phyloP scores from a whole-genome alignment of 2,329 filamentous ascomycete species.

The Stachybotrys chlorohalonatus region DNA sequence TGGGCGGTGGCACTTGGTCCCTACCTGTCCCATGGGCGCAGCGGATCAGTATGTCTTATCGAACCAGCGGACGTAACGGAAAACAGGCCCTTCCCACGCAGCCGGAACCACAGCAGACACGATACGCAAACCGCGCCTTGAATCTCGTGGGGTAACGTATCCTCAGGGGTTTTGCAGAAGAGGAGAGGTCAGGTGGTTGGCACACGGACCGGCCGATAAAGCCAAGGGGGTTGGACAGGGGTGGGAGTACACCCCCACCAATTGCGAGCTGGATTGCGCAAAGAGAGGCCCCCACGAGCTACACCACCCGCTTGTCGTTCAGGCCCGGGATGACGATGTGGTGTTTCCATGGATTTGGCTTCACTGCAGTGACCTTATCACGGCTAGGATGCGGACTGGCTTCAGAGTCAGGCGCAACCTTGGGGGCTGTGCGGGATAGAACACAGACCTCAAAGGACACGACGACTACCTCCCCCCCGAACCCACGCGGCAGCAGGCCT shows the following conservation, averaged over 20 bases:
- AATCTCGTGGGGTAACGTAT: background rate
- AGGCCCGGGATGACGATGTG: too few relatives aligned
- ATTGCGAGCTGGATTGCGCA: background rate
- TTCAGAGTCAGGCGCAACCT: too few relatives aligned
- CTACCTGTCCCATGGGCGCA: background rate
- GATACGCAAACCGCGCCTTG: background rate
- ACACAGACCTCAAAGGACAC: too few relatives aligned
- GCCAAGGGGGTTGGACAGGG: background rate
- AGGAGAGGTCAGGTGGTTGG: background rate
- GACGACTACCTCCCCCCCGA: too few relatives aligned
- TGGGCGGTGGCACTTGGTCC: too few relatives aligned
- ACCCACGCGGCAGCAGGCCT: background rate
- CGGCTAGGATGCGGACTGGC: too few relatives aligned
- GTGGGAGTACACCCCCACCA: background rate
- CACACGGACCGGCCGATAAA: background rate
- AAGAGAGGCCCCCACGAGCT: too few relatives aligned
- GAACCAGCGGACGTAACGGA: background rate
- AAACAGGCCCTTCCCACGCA: background rate
- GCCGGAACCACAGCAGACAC: too few relatives aligned
- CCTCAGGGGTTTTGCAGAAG: background rate
- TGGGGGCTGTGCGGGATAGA: too few relatives aligned
- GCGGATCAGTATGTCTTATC: background rate
- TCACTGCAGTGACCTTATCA: too few relatives aligned
- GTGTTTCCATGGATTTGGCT: too few relatives aligned
- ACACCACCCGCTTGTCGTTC: too few relatives aligned